phyloP scores from a whole-genome alignment of 1,139 yeast genomes.

The Eremothecium sinecaudum region DNA sequence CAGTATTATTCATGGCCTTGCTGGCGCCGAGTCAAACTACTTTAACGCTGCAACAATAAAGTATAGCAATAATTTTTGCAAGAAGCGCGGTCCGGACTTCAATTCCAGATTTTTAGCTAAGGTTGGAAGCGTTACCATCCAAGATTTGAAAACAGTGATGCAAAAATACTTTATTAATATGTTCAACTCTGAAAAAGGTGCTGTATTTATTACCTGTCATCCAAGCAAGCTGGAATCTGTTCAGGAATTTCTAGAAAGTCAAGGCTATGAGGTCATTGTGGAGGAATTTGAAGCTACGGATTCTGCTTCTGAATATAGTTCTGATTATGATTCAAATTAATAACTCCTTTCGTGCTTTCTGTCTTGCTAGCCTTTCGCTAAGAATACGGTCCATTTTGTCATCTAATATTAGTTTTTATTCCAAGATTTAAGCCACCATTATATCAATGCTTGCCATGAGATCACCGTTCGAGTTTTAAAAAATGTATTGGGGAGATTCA shows the following conservation, averaged over 20 bases:
- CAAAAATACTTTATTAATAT: constrained; percentile 52
- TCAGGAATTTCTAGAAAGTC: constrained; percentile 37
- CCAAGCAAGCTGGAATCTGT: constrained; percentile 50
- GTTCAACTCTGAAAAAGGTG: constrained; percentile 47
- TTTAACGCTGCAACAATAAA: constrained; percentile 58
- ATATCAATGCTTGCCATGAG: too few species aligned
- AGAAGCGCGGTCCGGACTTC: constrained; percentile 61
- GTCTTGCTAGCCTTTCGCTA: too few species aligned
- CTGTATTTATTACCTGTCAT: constrained; percentile 65
- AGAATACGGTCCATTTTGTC: too few species aligned
- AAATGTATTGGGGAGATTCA: too few species aligned
- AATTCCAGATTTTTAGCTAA: constrained; percentile 40
- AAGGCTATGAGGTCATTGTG: constrained; percentile 54
- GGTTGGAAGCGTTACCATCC: constrained; percentile 44
- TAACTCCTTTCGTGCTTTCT: too few species aligned
- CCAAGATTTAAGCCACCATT: too few species aligned
- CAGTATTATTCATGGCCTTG: constrained; percentile 60
- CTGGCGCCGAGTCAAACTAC: constrained; percentile 52
- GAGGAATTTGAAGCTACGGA: constrained; percentile 42
- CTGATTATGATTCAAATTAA: constrained; percentile 1
- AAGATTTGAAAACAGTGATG: constrained; percentile 49
- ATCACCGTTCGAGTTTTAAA: too few species aligned
- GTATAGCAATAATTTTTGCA: constrained; percentile 56
- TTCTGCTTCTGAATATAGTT: constrained; percentile 23
- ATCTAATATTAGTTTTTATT: too few species aligned